Evolutionary conservation across 495 filamentous ascomycete species (phyloP), one percentile per base, ranked within the genome.

Genomic region (Neurospora sp.): DNA sequence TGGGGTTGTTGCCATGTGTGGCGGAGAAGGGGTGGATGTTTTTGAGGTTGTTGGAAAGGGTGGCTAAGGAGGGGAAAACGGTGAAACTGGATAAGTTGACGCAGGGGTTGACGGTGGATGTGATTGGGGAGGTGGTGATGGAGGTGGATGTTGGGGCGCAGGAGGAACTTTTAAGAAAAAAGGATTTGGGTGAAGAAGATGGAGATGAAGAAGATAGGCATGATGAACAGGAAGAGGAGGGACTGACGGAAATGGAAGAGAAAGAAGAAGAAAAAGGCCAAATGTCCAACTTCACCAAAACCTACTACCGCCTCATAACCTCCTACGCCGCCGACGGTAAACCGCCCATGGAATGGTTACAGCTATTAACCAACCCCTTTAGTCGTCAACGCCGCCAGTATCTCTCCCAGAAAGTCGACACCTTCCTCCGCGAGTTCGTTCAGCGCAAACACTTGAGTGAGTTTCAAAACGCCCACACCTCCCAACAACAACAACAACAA

Each of bases 81-180:
- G 83, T 83, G 31, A 47, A 44, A 0, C 68, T 82, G 8, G 70
- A 73, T 38, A 71, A 74, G 9, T 72, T 76, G 9, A 73, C 76
- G 45, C 78, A 78, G 35, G 76, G 79, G n/a, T 72, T 83, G 3
- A 83, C 81, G 2, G 82, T 83, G 53, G 80, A 83, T 72, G 80
- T 82, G 22, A 86, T 85, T 61, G 79, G 82, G 1, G 75, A 77
- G 39, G 77, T 83, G 8, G 75, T 80, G 16, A 81, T 83, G 77
- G 78, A 78, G 65, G 59, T 71, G 12, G 77, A 82, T 68, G 75
- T 83, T 12, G 69, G 81, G 18, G 81, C 80, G n/a, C 81, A 84
- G 68, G 69, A 75, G 53, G 53, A 61, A 2, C 14, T 61, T 14
- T 16, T 61, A 0, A 14, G 12, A 0, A 12, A 3, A 7, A 2